Base-by-base conservation (phyloP, 331 rosid genomes). In the Malus hybrid region DNA sequence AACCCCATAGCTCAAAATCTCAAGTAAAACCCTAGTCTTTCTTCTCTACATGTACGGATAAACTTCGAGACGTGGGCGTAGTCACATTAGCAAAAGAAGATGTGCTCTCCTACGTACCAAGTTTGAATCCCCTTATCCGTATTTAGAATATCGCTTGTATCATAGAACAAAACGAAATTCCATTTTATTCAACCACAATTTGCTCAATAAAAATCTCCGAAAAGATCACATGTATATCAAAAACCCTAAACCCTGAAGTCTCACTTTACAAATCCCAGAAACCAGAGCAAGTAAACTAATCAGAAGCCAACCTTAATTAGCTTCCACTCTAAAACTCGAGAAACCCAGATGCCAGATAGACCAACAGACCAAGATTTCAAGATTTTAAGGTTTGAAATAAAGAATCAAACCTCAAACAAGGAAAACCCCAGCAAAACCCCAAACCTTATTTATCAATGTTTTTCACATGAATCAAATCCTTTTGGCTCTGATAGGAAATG, bases 1-100 rank as follows among this genome's bases (percentile, higher is more conserved):
- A 91, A 83, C 44, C 89, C 85, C 97, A 91, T 90, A 71, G 10
- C 48, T 74, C 44, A 61, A 76, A 78, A 72, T 1, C 36, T 42
- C 42, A 18, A n/a, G 48, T 63, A 62, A 44, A 53, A 19, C 70
- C 30, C 50, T 46, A 28, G n/a, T 77, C 13, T 65, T 56, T 77
- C 76, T 14, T 18, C 79, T 63, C 46, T 10, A 50, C 62, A 24
- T 24, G 24, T 24, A 75, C 60, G 30, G 33, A 39, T 61, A 58
- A 66, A 61, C 60, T 63, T 76, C 0, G 10, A 52, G 10, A 52
- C 10, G 57, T 6, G 2, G 0, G 20, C 10, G 57, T 6, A 2
- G 10, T 2, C 20, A 52, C 57, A 6, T 52, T 52, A 6, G 20
- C 20, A 3, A 52, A 3, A 52, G 0, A 16, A 52, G 10, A 18